Evolutionary conservation across 2,329 filamentous ascomycete species (phyloP), one percentile per base, ranked within the genome.

Genomic region (Nigrospora osmanthi): DNA sequence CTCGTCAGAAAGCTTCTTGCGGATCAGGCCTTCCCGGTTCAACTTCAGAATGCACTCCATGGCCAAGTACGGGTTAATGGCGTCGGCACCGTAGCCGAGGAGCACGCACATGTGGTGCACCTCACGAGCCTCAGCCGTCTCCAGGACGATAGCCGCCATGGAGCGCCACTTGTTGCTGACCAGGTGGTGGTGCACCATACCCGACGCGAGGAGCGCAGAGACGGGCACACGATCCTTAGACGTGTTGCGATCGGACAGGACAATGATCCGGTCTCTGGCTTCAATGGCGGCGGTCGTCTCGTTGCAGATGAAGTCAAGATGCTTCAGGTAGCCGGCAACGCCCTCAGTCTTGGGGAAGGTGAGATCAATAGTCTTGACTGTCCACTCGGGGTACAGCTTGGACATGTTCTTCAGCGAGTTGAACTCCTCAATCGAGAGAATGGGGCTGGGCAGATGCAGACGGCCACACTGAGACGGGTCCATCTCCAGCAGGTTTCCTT

Each of bases 61-160:
- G 14, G 91, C 87, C 41, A 96, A 82, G 67, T 96, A 96, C 16
- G 91, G 91, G 73, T 93, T 95, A 62, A 97, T 82, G 40, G 85
- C 91, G 69, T 97, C 91, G 45, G 86, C 89, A 71, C 91, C 91
- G 58, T 97, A 97, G 44, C 91, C 91, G 48, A 97, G 80, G 37
- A 96, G 78, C n/a, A 97, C 91, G 71, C 89, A 95, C 89, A 96
- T 95, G 70, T 97, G 91, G 67, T 97, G 91, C 9, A 97, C 91
- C 68, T 97, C 91, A 69, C 91, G 88, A 56, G 91, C 91, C 66
- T 97, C 91, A 38, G 86, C 91, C 51, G 90, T 95, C 73, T 97
- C 91, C 32, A 95, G 80, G 35, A 95, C 76, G 38, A 97, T 70
- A 39, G 90, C 91, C 54, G 81, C 88, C 67, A 90, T 80, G 12